Conservation (phyloP, 768 basidiomycete species). For the Psilocybe cubensis region DNA sequence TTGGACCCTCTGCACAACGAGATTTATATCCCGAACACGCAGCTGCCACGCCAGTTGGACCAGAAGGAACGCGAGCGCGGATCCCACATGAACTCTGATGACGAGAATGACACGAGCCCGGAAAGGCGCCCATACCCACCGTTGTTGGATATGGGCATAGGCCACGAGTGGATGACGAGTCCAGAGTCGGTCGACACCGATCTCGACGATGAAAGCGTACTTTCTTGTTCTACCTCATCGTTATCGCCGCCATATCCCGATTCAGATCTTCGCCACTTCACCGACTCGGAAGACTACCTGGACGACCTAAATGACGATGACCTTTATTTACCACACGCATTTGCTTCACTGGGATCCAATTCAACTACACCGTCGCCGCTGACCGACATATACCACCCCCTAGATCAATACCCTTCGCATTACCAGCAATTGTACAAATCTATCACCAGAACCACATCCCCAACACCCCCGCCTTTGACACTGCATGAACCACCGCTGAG, state of each 20-base stretch:
- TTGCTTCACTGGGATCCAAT: not conserved
- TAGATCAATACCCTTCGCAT: slow-evolving; percentile 23
- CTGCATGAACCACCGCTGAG: not conserved
- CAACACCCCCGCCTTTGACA: not conserved
- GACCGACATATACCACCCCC: slow-evolving; percentile 9
- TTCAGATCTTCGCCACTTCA: slow-evolving; percentile 3
- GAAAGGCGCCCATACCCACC: not conserved
- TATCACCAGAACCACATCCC: not conserved
- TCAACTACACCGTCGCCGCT: slow-evolving; percentile 9
- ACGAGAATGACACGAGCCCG: slow-evolving; percentile 3
- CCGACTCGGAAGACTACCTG: not conserved
- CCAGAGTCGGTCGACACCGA: slow-evolving; percentile 22
- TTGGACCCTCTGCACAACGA: not conserved
- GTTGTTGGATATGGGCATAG: not conserved
- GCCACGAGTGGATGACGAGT: slow-evolving; percentile 10
- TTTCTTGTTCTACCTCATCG: slow-evolving; percentile 17
- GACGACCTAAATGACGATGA: slow-evolving; percentile 1
- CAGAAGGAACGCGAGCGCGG: not conserved
- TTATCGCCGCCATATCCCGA: slow-evolving; percentile 14
- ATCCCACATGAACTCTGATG: slow-evolving; percentile 1
- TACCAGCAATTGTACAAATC: slow-evolving; percentile 9
- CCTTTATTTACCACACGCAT: not conserved
- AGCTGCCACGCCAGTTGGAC: not conserved
- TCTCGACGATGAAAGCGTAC: slow-evolving; percentile 17
- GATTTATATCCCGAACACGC: not conserved